phyloP scores from a whole-genome alignment of 345 rosid genomes.

The Corchorus capsularis region DNA sequence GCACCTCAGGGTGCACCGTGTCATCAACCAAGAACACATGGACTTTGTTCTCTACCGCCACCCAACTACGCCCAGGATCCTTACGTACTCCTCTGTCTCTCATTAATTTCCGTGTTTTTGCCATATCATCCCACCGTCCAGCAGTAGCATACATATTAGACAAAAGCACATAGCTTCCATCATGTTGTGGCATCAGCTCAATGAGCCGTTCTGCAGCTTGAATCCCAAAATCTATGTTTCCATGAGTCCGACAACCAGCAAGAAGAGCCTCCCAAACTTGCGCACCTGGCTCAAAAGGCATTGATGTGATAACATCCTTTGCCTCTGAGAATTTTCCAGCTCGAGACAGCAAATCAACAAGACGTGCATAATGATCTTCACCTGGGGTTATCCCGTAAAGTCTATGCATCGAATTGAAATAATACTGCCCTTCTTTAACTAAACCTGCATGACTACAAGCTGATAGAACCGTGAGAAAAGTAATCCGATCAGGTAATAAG shows the following conservation, averaged over 20 bases:
- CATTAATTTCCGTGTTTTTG: conserved; percentile 47
- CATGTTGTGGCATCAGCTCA: conserved; percentile 45
- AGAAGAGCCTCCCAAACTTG: conserved; percentile 47
- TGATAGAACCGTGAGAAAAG: conserved; percentile 55
- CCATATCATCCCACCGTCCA: conserved; percentile 46
- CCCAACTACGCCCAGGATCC: conserved; percentile 62
- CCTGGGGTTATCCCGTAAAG: conserved; percentile 41
- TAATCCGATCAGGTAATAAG: conserved; percentile 43
- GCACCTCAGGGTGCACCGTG: conserved; percentile 42
- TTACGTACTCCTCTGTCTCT: conserved; percentile 53
- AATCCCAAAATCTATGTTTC: conserved; percentile 34
- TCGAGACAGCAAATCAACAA: conserved; percentile 51
- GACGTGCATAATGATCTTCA: conserved; percentile 53
- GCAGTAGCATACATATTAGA: conserved; percentile 44
- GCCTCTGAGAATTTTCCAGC: conserved; percentile 55
- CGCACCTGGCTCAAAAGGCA: conserved; percentile 42
- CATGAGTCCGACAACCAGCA: conserved; percentile 44
- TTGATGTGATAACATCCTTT: conserved; percentile 28
- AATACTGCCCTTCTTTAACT: conserved; percentile 39
- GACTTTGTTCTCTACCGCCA: conserved; percentile 45
- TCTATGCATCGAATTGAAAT: conserved; percentile 40
- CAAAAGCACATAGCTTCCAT: conserved; percentile 46
- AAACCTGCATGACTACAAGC: conserved; percentile 59
- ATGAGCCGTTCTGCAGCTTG: conserved; percentile 50
- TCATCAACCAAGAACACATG: conserved; percentile 54